Evolutionary conservation across 2,329 filamentous ascomycete species (phyloP), one percentile per base, ranked within the genome.

Genomic region (Acrocalymma vagum): DNA sequence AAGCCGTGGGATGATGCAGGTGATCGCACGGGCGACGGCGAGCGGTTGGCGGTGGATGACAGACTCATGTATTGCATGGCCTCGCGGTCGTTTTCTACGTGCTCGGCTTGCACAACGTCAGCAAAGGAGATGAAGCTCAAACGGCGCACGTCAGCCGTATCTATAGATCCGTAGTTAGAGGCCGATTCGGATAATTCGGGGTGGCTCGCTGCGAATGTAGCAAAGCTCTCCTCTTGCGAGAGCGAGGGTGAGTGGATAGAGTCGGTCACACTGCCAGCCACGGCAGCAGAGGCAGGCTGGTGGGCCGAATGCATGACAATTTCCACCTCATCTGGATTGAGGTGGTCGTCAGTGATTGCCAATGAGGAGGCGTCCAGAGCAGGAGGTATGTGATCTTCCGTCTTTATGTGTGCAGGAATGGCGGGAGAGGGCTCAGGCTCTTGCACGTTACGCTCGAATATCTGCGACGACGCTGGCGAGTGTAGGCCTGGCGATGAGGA

Each of bases 51-150:
- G 65, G 48, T 87, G 63, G 84, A 84, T 6, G 85, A 85, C 14
- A 88, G 72, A 9, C 86, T 86, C 34, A 83, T 80, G 44, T 87
- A 72, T 64, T 90, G 85, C 41, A 88, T 78, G 39, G 85, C 86
- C 45, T 93, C 88, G 51, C 86, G 78, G 54, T 80, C 85, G 30
- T 81, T 78, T 24, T 84, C 81, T 20, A 82, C 83, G 59, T 93
- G 88, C 67, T 94, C 89, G 22, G 86, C 82, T 65, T 95, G 90
- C 26, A 97, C 90, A 8, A 97, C 90, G 61, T 97, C 93, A 47
- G 93, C 92, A 70, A 97, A 97, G 6, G 91, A 96, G 65, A 97
- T 95, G 73, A 97, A 97, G 67, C 88, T 94, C 48, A 97, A 74
- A 15, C 93, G 84, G 29, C 90, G 85, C 13, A 95, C 82, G 60